A percentile compares a stretch with the other conserved stretches of the same genome.
Conservation (phyloP, 2,329 filamentous ascomycete species). For the Mollisia scopiformis region DNA sequence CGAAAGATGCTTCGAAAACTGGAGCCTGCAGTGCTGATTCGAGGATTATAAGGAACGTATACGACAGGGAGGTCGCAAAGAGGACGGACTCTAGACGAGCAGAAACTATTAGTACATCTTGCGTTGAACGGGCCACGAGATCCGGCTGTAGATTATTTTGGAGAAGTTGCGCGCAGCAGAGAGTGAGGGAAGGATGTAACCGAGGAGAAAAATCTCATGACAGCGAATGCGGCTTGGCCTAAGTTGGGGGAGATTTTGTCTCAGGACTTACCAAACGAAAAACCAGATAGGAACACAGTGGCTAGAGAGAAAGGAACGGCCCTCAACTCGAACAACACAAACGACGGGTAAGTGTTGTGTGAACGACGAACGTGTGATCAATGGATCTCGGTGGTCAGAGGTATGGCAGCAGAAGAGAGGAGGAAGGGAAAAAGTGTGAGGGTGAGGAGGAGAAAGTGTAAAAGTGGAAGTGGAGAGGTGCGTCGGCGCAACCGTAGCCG, state of each 20-base stretch:
- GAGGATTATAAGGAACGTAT: slow-evolving; percentile 37
- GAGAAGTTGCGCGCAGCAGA: slow-evolving; percentile 16
- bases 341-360: slow-evolving; percentile 14
- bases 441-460: not conserved
- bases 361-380: slow-evolving; percentile 17
- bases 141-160: not conserved
- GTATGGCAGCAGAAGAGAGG: slow-evolving; percentile 2
- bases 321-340: slow-evolving; percentile 19
- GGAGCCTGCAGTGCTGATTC: slow-evolving; percentile 35
- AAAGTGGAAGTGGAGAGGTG: slow-evolving; percentile 9
- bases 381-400: slow-evolving; percentile 8
- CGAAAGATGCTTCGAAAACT: slow-evolving; percentile 37
- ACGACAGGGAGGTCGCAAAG: slow-evolving; percentile 32
- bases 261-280: slow-evolving; percentile 32
- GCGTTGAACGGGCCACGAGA: not conserved
- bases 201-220: slow-evolving; percentile 29
- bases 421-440: not conserved
- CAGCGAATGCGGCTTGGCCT: slow-evolving; percentile 22
- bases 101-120: slow-evolving; percentile 12
- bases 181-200: slow-evolving; percentile 16
- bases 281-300: slow-evolving; percentile 18
- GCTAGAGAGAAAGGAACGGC: slow-evolving; percentile 31
- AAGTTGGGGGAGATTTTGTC: slow-evolving; percentile 20
- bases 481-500: slow-evolving; percentile 4
- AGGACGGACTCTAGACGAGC: slow-evolving; percentile 22